Evolutionary conservation across 1,139 yeast species (phyloP).

Genomic region (Candida neerlandica): DNA sequence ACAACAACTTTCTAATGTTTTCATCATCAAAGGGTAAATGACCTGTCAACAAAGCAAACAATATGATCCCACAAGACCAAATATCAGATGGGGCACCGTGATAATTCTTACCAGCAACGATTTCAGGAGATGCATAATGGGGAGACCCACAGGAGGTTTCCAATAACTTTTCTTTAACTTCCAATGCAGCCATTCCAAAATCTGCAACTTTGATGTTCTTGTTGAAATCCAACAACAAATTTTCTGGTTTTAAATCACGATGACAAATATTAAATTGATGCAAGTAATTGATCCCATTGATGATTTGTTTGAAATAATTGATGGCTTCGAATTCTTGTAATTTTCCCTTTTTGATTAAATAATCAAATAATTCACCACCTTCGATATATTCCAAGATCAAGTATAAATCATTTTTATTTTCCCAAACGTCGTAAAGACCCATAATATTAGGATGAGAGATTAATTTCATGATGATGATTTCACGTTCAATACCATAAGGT

Average conservation of each 20-base stretch:
- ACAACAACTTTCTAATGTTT: conserved; percentile 77
- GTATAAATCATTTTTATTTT: conserved; percentile 88
- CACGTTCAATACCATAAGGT: conserved; percentile 95
- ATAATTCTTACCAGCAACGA: conserved; percentile 89
- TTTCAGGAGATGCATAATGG: conserved; percentile 97
- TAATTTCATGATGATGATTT: conserved; percentile 88
- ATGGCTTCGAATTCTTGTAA: conserved; percentile 89
- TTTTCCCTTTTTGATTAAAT: conserved; percentile 84
- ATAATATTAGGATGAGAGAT: conserved; percentile 91
- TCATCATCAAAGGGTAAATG: conserved; percentile 97
- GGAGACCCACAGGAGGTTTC: conserved; percentile 99
- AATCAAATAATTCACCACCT: conserved; percentile 95
- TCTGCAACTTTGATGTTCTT: conserved; percentile 95
- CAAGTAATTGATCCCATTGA: conserved; percentile 88
- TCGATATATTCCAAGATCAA: conserved; percentile 93
- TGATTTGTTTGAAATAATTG: conserved; percentile 86
- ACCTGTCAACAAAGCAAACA: conserved; percentile 91
- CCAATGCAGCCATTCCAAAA: conserved; percentile 99
- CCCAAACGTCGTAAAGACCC: conserved; percentile 99
- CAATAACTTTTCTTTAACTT: conserved; percentile 76
- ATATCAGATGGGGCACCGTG: conserved; percentile 98
- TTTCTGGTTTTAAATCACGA: conserved; percentile 95
- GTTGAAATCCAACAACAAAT: conserved; percentile 80
- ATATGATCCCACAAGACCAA: conserved; percentile 97
- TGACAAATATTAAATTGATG: conserved; percentile 95